Evolutionary conservation across 2,329 filamentous ascomycete species (phyloP), one percentile per base, ranked within the genome.

Genomic region (Dactylellina cionopaga): DNA sequence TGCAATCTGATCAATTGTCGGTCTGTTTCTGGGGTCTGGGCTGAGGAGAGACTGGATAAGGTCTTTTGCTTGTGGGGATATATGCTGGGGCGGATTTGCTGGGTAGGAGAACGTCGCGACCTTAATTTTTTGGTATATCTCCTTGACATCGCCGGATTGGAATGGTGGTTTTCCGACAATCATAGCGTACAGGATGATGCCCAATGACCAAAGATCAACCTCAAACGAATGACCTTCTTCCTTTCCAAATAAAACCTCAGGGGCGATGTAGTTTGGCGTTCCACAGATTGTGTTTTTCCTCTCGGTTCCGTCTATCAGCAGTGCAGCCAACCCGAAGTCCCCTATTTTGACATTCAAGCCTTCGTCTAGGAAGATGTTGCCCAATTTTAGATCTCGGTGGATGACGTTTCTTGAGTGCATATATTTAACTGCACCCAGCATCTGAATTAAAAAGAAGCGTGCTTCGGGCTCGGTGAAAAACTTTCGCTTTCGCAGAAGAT

Each of bases 291-390:
- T 99, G 24, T 92, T 97, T 77, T 96, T 87, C 75, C 95, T 88
- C 78, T 99, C 95, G 80, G 90, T 92, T 78, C 94, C 92, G 7
- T 93, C 96, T 44, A 98, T 89, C 64, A 98, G 84, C 77, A 99
- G 84, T 25, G 96, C 95, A 27, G 95, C 95, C 62, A 99, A 85
- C 2, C 95, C 95, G 82, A 99, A 99, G 80, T 99, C 95, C 44
- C 95, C 95, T 77, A 99, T 92, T 80, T 99, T 99, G 77, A 96
- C 90, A 78, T 99, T 96, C 94, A 99, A 97, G 76, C 92, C 85
- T 59, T 88, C 87, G 80, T 99, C 95, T 56, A 99, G 85, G 78
- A 99, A 99, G 76, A 99, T 89, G 80, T 99, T 99, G 51, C 95
- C 96, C 84, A 97, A 98, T 82, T 99, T 99, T 77, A 99, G 82